These are phyloP conservation scores for Polyporus arcularius DNA, from an alignment of 768 basidiomycete species.

Conservation along the genomic window DNA sequence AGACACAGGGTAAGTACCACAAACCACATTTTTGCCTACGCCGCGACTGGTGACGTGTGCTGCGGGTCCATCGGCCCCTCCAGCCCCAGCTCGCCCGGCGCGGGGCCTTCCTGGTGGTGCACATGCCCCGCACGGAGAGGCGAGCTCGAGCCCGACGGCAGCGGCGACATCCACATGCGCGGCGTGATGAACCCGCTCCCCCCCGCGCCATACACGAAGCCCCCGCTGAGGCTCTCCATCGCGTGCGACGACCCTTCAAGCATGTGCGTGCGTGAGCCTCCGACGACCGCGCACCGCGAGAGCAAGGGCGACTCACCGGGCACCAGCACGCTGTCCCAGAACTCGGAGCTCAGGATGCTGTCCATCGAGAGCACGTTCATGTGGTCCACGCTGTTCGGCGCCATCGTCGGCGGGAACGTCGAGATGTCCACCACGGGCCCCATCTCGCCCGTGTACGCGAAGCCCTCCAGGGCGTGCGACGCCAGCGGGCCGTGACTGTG, in stretches of 20 bases:
- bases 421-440: slow-evolving; percentile 80
- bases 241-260: slow-evolving; percentile 71
- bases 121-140: slow-evolving; percentile 27
- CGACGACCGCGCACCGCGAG: neutral
- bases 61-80: neutral
- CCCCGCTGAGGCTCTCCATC: slow-evolving; percentile 81
- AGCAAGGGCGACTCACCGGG: slow-evolving; percentile 57
- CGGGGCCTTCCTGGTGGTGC: neutral
- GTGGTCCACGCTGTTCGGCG: slow-evolving; percentile 44
- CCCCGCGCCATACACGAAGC: slow-evolving; percentile 82
- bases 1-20: no score
- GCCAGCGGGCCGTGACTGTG: neutral
- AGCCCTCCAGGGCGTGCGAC: slow-evolving; percentile 47
- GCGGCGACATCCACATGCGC: slow-evolving; percentile 57
- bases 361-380: slow-evolving; percentile 71
- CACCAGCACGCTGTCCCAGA: slow-evolving; percentile 88
- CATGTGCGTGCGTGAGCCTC: neutral
- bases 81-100: slow-evolving; percentile 4
- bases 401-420: slow-evolving; percentile 89
- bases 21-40: neutral
- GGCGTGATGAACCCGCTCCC: slow-evolving; percentile 86
- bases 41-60: slow-evolving; percentile 6
- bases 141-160: slow-evolving; percentile 56
- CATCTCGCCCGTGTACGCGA: slow-evolving; percentile 81
- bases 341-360: slow-evolving; percentile 72